These are phyloP conservation scores for Cornus kousa DNA, from an alignment of 148 eudicot species.

Conservation along the genomic window DNA sequence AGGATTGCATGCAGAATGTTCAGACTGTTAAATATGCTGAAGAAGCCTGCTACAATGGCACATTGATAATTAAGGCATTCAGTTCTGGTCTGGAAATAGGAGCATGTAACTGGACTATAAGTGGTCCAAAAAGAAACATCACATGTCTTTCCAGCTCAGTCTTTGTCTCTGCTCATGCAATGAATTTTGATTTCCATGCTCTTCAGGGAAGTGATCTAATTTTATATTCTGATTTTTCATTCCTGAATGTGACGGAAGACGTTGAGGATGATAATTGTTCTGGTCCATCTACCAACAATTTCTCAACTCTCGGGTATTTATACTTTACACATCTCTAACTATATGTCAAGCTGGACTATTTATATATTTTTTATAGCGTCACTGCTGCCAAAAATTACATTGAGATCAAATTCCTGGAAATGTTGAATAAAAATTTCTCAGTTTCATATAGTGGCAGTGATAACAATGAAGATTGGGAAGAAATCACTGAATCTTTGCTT, in stretches of 20 bases:
- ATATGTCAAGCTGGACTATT: background rate
- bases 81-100: conserved; percentile 95
- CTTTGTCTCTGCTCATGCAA: conserved; percentile 52
- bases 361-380: background rate
- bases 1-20: conserved; percentile 64
- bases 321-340: background rate
- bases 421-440: background rate
- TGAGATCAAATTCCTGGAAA: background rate
- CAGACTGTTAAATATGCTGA: conserved; percentile 73
- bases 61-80: conserved; percentile 58
- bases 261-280: conserved; percentile 33
- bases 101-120: conserved; percentile 76
- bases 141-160: conserved; percentile 54
- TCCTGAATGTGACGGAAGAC: conserved; percentile 25
- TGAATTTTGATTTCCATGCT: conserved; percentile 60
- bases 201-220: conserved; percentile 63
- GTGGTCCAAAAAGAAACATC: conserved; percentile 51
- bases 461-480: conserved; percentile 16
- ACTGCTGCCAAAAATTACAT: background rate
- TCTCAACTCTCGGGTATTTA: conserved; percentile 27
- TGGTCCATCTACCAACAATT: conserved; percentile 15
- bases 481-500: conserved; percentile 28
- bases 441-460: conserved; percentile 32
- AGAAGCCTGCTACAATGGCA: conserved; percentile 81
- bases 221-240: conserved; percentile 64